Base-by-base conservation (phyloP, 805 yeast species). In the Cyberlindnera bimundalis region DNA sequence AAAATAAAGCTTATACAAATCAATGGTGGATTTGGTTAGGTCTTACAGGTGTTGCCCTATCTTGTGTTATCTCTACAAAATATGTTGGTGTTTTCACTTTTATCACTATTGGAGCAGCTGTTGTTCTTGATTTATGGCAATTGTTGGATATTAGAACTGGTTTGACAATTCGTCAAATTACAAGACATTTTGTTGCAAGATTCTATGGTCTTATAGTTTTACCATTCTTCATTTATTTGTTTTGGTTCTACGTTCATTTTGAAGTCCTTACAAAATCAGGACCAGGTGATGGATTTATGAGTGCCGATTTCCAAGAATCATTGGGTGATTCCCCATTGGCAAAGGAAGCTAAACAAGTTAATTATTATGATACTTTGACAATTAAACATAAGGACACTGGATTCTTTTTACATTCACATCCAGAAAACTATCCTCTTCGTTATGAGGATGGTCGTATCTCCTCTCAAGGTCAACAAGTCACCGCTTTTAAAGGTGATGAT, bases 371-470 rank as follows among this genome's bases (percentile, higher is more conserved):
- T 58, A 62, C 75, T 14, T 66, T 93, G 43, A 85, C 95, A 17
- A 59, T 93, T 41, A 78, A 77, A 58, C 96, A 91, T 64, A 83
- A 82, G 59, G 87, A 80, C 31, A 87, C 96, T 3, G 78, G 71
- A 2, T 82, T 88, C 13, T 74, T 76, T 41, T 73, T 93, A 55
- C 97, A 93, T 62, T 91, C 98, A 3, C 97, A 90, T 60, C 75
- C 68, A 36, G 65, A 65, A 30, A 38, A 41, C 5, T 93, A 90
- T 61, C 98, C 98, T 29, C 70, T 89, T 52, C 82, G 98, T 60
- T 93, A 93, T 58, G 96, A 90, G 46, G 97, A 93, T 61, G 98
- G 98, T 9, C 81, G 99, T 67, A 73, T 93, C 37, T 89, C 96
- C 1, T 88, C 97, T 6, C 83, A 86, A 62, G 89, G 93, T 44